These are phyloP conservation scores for Inga oerstediana DNA, from an alignment of 306 rosid species.

Conservation along the genomic window DNA sequence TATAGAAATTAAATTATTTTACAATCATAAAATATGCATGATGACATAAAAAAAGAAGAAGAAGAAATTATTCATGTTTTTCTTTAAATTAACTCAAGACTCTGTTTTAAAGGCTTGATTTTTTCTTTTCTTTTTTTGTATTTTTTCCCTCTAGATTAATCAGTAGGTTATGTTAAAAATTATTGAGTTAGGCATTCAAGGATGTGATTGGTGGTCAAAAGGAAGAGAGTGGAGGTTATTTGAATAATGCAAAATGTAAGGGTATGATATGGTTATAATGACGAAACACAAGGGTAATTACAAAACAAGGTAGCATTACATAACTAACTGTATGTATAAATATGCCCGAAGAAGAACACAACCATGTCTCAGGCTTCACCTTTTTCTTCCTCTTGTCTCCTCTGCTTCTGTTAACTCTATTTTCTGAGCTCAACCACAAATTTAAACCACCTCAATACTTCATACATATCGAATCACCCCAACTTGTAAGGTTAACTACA, in stretches of 20 bases:
- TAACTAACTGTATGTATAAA: slow-evolving; percentile 25
- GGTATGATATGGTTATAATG: slow-evolving; percentile 29
- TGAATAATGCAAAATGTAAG: neutral
- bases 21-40: neutral
- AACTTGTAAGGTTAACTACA: neutral
- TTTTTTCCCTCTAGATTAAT: neutral
- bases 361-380: slow-evolving; percentile 21
- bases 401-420: slow-evolving; percentile 15
- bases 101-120: neutral
- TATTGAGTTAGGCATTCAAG: slow-evolving; percentile 4
- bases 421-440: neutral
- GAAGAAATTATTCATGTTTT: neutral
- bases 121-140: neutral
- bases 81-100: neutral
- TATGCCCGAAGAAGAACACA: slow-evolving; percentile 22
- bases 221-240: neutral
- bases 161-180: neutral
- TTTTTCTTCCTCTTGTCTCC: neutral
- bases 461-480: neutral
- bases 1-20: neutral
- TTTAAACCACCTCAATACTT: slow-evolving; percentile 12
- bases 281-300: slow-evolving; percentile 26
- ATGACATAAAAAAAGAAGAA: neutral
- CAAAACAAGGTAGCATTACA: slow-evolving; percentile 3
- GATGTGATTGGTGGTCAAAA: slow-evolving; percentile 35